Base-by-base conservation (phyloP, 202 grass and related monocot species). In the Setaria italica region DNA sequence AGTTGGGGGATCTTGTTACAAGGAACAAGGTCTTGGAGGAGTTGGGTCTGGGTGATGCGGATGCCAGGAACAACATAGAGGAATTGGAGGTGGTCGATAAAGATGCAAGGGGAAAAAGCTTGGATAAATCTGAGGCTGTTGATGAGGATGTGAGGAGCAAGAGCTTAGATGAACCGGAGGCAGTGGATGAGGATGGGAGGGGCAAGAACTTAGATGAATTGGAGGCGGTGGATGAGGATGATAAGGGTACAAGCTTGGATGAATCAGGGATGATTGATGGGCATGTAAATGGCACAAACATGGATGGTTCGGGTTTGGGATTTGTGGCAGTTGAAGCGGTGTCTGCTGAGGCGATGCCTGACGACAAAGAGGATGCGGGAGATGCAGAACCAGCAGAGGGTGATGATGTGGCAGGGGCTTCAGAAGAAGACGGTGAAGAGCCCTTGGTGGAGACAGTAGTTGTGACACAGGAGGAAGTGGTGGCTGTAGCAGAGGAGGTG, bases 11-110 rank as follows among this genome's bases (percentile, higher is more conserved):
- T 84, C n/a, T n/a, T 7, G 34, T 34, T 41, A 33, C 12, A 5
- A 51, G 43, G 45, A 49, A 83, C 11, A 41, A 25, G 17, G 72
- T 83, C 6, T 25, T 76, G 59, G 45, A 84, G n/a, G 47, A 67
- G 59, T 30, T 41, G 2, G 67, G 42, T 41, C 47, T 59, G 42
- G 48, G 33, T 0, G 74, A 69, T 79, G 42, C 1, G 10, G 85
- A 90, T 64, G 45, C 73, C 30, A 88, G 57, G 51, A 84, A 76
- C 34, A 86, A 64, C 53, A 82, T 85, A 55, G 84, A 89, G 51
- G 88, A 79, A 58, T 78, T 87, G 14, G 77, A 82, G 17, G 32
- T 3, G 0, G 76, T 71, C 37, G 79, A 84, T 68, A 73, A 43
- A 33, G 74, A 56, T 57, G 19, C 41, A 70, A 83, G 15, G 67